Evolutionary conservation across 495 filamentous ascomycete species (phyloP), one percentile per base, ranked within the genome.

Genomic region (Penicillium alfredii): DNA sequence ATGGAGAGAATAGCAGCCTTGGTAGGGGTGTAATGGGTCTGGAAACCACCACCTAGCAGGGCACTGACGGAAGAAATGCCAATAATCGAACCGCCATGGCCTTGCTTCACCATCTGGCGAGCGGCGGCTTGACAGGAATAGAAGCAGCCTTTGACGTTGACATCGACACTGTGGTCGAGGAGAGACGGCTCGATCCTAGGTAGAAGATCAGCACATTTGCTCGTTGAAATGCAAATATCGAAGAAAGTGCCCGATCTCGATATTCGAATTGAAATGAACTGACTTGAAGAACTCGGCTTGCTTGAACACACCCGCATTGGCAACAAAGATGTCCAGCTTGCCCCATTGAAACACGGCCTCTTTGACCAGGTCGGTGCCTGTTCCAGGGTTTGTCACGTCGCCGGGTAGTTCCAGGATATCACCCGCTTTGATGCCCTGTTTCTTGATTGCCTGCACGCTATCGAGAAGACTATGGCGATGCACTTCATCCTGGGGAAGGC

Each of bases 301-400:
- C 47, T 82, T 68, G 64, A 83, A 92, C n/a, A 90, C 69, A 2
- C 86, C 86, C 2, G 86, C 86, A 63, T 92, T 92, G 54, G 75
- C 78, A 1, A 92, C 81, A 60, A 86, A 86, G 1, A 89, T 66
- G 57, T 90, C 82, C 0, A 90, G 46, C 2, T 72, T 66, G 1
- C 61, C 58, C 51, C 77, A 89, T 12, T 47, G 45, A 14, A 63
- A 47, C 0, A 81, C 73, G 0, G 78, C 72, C 35, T 63, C 58
- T 14, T 61, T 26, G 12, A 84, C 69, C 8, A 86, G 58, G 0
- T 47, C 43, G 3, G 56, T 53, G 16, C 76, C 72, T 0, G 80
- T 84, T 21, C 66, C 49, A 0, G 77, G 74, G 33, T 71, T 62
- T 2, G 71, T 72, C 6, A 84, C 72, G 48, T 85, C 81, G 9